Base-by-base conservation (phyloP, 208 protist species). In the Phytomonas sp. region DNA sequence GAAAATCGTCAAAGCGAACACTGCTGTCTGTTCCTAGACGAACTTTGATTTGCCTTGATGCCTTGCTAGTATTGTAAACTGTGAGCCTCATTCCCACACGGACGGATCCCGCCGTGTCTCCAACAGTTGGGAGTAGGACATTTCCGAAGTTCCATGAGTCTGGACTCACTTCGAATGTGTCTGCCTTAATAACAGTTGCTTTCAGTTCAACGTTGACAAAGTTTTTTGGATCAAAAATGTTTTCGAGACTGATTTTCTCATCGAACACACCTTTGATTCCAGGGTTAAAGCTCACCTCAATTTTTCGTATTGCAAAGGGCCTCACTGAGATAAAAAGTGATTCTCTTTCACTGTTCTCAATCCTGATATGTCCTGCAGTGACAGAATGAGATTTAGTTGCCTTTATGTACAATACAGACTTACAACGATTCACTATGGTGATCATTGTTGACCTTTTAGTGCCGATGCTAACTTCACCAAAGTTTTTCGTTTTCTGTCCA, bases 391-490 rank as follows among this genome's bases (percentile, higher is more conserved):
- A 95, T 65, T 95, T 95, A 0, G 78, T 79, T 15, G 93, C 46
- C 34, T 83, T 76, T n/a, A 95, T 26, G 36, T 85, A 85, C 28
- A 92, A 68, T 13, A 85, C 70, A 17, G 87, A 91, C 61, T 87
- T 88, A 76, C 90, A 93, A 15, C 81, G 79, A 74, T 95, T 95
- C 0, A 88, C 77, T 60, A 95, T 79, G 0, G 82, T 72, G 11
- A 95, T 31, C 72, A 88, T 93, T n/a, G 90, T 95, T 9, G 78
- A 83, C 76, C 84, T 95, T 46, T 84, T 82, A 29, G 83, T 81
- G 7, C 90, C 90, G 69, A 95, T 93, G 71, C 93, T 95, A 4
- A 93, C 84, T 67, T 95, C 90, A 26, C 90, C 87, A 72, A 93
- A 95, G 46, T 95, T 89, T 72, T 92, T 95, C 33, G 87, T 92